Conservation (phyloP, 495 filamentous ascomycete genomes). For the Annulohypoxylon moriforme region DNA sequence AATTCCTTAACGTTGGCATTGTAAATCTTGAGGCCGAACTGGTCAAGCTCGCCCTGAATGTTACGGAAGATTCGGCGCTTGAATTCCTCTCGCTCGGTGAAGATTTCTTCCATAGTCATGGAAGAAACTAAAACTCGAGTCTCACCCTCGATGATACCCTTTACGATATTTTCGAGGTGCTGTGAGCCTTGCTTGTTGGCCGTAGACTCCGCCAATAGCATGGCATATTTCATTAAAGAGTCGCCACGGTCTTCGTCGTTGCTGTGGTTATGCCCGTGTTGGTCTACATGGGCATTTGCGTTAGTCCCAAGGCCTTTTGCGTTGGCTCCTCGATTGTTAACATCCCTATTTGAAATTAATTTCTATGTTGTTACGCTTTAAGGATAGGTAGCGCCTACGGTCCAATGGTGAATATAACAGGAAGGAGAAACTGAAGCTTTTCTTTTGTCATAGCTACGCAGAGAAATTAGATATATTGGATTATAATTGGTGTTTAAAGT, state of each 20-base stretch:
- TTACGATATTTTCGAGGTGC: constrained; percentile 85
- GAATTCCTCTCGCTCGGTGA: constrained; percentile 82
- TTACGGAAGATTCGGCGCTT: constrained; percentile 80
- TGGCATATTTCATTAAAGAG: constrained; percentile 79
- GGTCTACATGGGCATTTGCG: neutral
- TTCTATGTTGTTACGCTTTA: neutral
- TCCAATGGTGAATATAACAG: constrained; percentile 87
- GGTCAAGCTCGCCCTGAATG: constrained; percentile 78
- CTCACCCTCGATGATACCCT: constrained; percentile 89
- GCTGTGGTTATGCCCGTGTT: constrained; percentile 23
- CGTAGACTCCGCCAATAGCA: constrained; percentile 73
- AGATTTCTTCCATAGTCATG: constrained; percentile 91
- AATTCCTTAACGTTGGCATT: constrained; percentile 87
- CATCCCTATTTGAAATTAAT: constrained; percentile 53
- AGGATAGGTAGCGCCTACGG: constrained; percentile 52
- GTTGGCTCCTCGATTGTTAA: constrained; percentile 64
- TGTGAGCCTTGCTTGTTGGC: constrained; percentile 59
- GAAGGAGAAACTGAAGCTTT: constrained; percentile 81
- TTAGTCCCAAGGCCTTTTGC: constrained; percentile 24
- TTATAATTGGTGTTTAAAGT: neutral
- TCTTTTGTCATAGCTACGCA: constrained; percentile 78
- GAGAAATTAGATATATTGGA: neutral
- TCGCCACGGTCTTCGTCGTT: constrained; percentile 60
- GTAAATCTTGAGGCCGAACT: constrained; percentile 79
- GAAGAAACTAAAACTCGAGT: constrained; percentile 79